Evolutionary conservation across 108 stramenopile species (phyloP).

Genomic region (Aurantiochytrium sp.): DNA sequence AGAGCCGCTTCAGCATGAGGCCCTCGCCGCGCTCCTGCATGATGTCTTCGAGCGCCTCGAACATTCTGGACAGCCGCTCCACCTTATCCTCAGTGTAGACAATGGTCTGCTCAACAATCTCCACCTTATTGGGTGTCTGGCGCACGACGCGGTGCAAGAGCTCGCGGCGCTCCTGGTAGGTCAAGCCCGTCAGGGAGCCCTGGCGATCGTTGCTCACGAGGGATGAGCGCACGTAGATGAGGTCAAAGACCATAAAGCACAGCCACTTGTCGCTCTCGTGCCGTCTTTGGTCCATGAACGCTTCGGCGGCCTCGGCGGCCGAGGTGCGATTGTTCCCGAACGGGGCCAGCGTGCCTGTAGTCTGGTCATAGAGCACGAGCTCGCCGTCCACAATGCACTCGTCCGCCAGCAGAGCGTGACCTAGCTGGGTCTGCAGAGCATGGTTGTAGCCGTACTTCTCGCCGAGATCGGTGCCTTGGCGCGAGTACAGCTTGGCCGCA

Average conservation of each 20-base stretch:
- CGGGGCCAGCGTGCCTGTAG: background rate
- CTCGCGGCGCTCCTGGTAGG: background rate
- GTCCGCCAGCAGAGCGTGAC: background rate
- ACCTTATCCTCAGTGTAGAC: background rate
- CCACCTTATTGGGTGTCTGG: background rate
- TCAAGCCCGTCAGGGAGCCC: background rate
- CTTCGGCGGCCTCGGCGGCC: background rate
- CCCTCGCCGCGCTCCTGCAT: background rate
- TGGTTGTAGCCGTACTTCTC: background rate
- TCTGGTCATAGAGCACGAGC: background rate
- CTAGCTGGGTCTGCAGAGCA: background rate
- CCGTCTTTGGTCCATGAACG: background rate
- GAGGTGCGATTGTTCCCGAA: background rate
- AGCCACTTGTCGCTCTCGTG: background rate
- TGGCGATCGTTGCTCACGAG: background rate
- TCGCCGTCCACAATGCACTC: constrained; percentile 26
- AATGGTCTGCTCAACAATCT: background rate
- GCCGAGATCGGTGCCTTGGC: background rate
- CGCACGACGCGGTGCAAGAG: background rate
- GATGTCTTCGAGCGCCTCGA: background rate
- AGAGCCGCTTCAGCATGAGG: background rate
- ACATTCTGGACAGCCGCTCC: background rate
- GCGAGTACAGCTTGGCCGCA: background rate
- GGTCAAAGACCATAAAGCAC: background rate
- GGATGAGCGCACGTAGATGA: background rate